Percentiles rank a stretch among this genome's conserved stretches.
These are phyloP conservation scores for Trametes versicolor DNA, from an alignment of 1,284 basidiomycete species.

Conservation along the genomic window DNA sequence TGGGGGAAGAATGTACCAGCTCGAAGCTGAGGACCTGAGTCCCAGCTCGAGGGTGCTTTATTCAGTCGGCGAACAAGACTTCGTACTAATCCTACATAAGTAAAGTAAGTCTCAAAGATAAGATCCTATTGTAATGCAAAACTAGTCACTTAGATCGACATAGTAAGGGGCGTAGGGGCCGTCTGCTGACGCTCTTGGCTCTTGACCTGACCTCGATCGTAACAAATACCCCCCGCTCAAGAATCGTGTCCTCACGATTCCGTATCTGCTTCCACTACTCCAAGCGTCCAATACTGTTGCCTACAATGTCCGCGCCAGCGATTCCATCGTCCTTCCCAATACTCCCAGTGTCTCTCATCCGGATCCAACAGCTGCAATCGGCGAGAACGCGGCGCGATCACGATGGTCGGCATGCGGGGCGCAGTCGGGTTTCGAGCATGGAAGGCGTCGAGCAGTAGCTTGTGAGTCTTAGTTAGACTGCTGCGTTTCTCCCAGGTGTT, in stretches of 20 bases:
- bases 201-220: too few relatives aligned
- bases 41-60: too few relatives aligned
- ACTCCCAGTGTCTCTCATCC: background rate
- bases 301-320: background rate
- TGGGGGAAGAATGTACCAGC: too few relatives aligned
- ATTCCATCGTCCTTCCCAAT: background rate
- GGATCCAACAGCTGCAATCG: background rate
- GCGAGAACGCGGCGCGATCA: background rate
- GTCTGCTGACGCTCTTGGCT: too few relatives aligned
- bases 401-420: constrained; percentile 5
- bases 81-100: too few relatives aligned
- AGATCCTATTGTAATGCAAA: too few relatives aligned
- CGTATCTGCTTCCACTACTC: background rate
- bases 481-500: constrained; percentile 24
- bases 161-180: too few relatives aligned
- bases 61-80: too few relatives aligned
- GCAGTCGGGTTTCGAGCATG: constrained; percentile 14
- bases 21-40: too few relatives aligned
- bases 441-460: constrained; percentile 12
- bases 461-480: background rate
- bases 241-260: constrained; percentile 12
- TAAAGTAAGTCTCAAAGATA: too few relatives aligned
- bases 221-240: constrained; percentile 4
- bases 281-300: background rate
- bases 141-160: too few relatives aligned